phyloP scores from a whole-genome alignment of 1,139 yeast species.

The Hemisphaericaspora lyxosophila region DNA sequence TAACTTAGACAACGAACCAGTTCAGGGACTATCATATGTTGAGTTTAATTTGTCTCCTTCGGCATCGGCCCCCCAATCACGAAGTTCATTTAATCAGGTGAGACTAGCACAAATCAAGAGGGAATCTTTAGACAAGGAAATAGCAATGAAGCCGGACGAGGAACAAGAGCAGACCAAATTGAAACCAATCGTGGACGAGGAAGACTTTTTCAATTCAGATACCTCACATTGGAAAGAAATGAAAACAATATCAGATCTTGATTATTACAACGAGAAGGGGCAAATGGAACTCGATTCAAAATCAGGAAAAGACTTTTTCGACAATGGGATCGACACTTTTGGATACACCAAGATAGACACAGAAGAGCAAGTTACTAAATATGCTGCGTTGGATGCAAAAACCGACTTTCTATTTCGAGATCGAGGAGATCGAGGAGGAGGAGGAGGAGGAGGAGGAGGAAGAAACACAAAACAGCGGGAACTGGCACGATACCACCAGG shows the following conservation, averaged over 20 bases:
- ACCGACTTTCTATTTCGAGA: constrained; percentile 76
- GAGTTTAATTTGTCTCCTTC: constrained; percentile 12
- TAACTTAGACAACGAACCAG: neutral
- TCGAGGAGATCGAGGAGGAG: constrained; percentile 15
- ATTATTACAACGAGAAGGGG: constrained; percentile 53
- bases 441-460: too few relatives aligned
- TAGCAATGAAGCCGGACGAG: too few relatives aligned
- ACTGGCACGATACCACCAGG: constrained; percentile 19
- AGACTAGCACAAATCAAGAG: neutral
- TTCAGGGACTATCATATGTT: constrained; percentile 9
- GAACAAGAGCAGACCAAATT: constrained; percentile 6
- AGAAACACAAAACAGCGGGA: constrained; percentile 12
- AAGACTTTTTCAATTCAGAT: constrained; percentile 37
- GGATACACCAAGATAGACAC: constrained; percentile 92
- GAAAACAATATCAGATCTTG: constrained; percentile 50
- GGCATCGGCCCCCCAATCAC: neutral
- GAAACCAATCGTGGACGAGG: constrained; percentile 20
- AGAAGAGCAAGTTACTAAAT: constrained; percentile 81
- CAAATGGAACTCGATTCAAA: constrained; percentile 39
- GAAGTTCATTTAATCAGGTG: neutral
- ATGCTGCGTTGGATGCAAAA: constrained; percentile 69
- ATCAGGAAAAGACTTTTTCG: constrained; percentile 22
- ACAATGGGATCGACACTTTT: constrained; percentile 23
- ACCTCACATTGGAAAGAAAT: constrained; percentile 51
- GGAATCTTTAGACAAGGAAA: neutral